Percentiles rank a stretch among this genome's conserved stretches.
Conservation (phyloP, 1,139 yeast species). For the Debaryomyces fabryi region DNA sequence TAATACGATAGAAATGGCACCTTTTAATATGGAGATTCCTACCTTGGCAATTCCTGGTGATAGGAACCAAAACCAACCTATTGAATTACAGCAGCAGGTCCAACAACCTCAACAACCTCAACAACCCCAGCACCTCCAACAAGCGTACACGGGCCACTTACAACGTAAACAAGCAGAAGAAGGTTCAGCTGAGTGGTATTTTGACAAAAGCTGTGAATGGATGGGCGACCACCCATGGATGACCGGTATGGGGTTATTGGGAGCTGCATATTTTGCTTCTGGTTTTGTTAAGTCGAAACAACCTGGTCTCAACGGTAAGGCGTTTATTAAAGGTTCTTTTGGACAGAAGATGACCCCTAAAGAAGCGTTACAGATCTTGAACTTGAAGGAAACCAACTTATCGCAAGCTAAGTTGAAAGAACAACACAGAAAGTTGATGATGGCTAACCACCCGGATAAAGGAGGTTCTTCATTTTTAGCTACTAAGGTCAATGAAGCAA, state of each 20-base stretch:
- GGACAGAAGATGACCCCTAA: constrained; percentile 86
- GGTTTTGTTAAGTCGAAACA: constrained; percentile 70
- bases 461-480: constrained; percentile 97
- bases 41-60: constrained; percentile 65
- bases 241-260: constrained; percentile 70
- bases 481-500: constrained; percentile 96
- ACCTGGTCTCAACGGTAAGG: constrained; percentile 73
- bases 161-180: constrained; percentile 47
- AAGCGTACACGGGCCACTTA: constrained; percentile 43
- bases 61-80: constrained; percentile 22
- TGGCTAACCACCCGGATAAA: constrained; percentile 92
- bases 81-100: constrained; percentile 14
- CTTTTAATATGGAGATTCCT: constrained; percentile 51
- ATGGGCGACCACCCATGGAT: constrained; percentile 79
- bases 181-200: constrained; percentile 65
- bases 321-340: constrained; percentile 84
- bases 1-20: constrained; percentile 13
- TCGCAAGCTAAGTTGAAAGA: constrained; percentile 82
- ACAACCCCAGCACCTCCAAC: constrained; percentile 21
- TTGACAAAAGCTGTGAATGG: constrained; percentile 63
- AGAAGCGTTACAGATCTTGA: constrained; percentile 89
- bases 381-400: constrained; percentile 77
- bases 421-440: constrained; percentile 66
- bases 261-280: constrained; percentile 64
- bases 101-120: constrained; percentile 20